Conservation (phyloP, 768 basidiomycete genomes). For the Asterophora lycoperdoides region DNA sequence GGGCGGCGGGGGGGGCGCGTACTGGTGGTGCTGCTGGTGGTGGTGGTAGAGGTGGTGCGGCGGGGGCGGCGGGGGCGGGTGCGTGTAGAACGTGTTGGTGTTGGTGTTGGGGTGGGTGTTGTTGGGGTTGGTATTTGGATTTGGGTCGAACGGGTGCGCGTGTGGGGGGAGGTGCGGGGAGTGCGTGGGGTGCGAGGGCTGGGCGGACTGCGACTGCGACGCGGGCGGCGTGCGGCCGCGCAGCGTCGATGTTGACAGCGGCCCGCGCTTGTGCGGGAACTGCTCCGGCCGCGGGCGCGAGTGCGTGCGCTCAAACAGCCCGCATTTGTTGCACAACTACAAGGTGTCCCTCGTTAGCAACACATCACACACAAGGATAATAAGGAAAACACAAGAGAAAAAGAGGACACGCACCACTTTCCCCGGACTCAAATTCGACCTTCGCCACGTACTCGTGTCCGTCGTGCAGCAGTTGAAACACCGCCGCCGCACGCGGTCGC, state of each 20-base stretch:
- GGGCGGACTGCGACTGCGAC: conserved; percentile 26
- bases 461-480: conserved; percentile 87
- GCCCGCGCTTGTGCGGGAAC: conserved; percentile 76
- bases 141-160: neutral
- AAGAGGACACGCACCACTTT: conserved; percentile 52
- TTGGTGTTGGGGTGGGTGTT: neutral
- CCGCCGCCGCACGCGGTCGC: conserved; percentile 67
- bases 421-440: conserved; percentile 73
- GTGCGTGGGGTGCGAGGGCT: conserved; percentile 17
- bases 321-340: conserved; percentile 72
- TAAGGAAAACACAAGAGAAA: conserved; percentile 15
- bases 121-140: too few species aligned
- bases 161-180: conserved; percentile 21
- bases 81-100: conserved; percentile 21
- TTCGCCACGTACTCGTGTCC: conserved; percentile 78
- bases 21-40: too few species aligned
- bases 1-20: too few species aligned
- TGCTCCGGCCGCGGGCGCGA: conserved; percentile 75
- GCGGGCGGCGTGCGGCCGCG: conserved; percentile 47
- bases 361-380: too few species aligned
- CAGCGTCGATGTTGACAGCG: conserved; percentile 49
- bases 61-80: too few species aligned
- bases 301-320: conserved; percentile 77
- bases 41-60: too few species aligned
- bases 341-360: too few species aligned